Percentiles rank a stretch among this genome's conserved stretches.
Evolutionary conservation across 2,329 filamentous ascomycete species (phyloP).

Genomic region (Curvularia sp.): DNA sequence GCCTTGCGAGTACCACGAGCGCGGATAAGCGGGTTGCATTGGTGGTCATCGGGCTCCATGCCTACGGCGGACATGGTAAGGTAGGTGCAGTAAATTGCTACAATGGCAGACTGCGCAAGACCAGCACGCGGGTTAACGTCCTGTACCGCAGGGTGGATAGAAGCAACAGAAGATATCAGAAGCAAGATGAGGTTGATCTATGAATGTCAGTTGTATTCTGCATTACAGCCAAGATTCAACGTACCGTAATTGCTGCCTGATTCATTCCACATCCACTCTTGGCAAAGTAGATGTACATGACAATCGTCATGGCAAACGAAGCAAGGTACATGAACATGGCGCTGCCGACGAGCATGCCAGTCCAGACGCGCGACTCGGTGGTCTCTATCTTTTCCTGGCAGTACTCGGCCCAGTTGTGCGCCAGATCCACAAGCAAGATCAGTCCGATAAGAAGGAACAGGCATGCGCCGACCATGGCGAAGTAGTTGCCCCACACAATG

Average conservation of each 20-base stretch:
- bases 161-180: conserved; percentile 79
- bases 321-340: conserved; percentile 92
- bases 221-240: conserved; percentile 23
- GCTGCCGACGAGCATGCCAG: conserved; percentile 85
- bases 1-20: conserved; percentile 88
- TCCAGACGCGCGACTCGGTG: conserved; percentile 84
- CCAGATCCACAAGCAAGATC: conserved; percentile 90
- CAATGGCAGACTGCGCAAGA: conserved; percentile 96
- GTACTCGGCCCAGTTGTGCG: conserved; percentile 96
- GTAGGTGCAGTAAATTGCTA: conserved; percentile 97
- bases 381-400: conserved; percentile 94
- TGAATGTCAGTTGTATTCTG: conserved; percentile 7
- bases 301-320: conserved; percentile 89
- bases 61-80: conserved; percentile 97
- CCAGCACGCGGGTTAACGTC: conserved; percentile 92
- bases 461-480: conserved; percentile 86
- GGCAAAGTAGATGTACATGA: conserved; percentile 98
- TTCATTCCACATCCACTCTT: conserved; percentile 87
- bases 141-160: conserved; percentile 88
- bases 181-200: conserved; percentile 84
- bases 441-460: conserved; percentile 92
- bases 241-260: conserved; percentile 85
- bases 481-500: conserved; percentile 93
- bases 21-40: conserved; percentile 90
- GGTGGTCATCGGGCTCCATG: conserved; percentile 95